Evolutionary conservation across 371 early-diverging fungal genomes (phyloP).

Genomic region (Mucor velutinosus): DNA sequence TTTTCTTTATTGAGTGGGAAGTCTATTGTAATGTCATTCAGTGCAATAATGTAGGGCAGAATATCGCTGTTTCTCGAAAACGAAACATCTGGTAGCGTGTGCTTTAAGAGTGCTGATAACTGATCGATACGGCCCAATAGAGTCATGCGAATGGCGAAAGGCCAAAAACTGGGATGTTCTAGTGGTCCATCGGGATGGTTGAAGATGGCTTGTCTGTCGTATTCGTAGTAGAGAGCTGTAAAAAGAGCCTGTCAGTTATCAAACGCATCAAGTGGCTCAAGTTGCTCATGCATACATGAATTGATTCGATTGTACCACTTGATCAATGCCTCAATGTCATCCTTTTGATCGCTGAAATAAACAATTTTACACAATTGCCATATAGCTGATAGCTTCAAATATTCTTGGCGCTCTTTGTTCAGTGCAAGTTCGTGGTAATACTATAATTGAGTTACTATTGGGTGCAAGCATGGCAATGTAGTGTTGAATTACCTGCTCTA

Average conservation of each 20-base stretch:
- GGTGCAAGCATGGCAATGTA: no score
- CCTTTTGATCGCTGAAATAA: background rate
- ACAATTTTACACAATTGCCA: slow-evolving; percentile 12
- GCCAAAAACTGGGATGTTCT: slow-evolving; percentile 19
- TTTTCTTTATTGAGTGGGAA: background rate
- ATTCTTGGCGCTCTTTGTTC: slow-evolving; percentile 6
- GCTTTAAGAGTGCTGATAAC: background rate
- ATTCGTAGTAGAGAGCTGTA: slow-evolving; percentile 9
- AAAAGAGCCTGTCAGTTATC: background rate
- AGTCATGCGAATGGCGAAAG: slow-evolving; percentile 8
- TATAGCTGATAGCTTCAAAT: background rate
- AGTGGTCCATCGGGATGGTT: background rate
- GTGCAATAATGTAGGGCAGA: background rate
- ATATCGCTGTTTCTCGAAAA: background rate
- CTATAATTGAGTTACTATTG: background rate
- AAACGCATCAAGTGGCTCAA: background rate
- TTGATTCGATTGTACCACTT: slow-evolving; percentile 12
- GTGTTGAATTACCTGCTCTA: slow-evolving; percentile 13
- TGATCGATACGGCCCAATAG: slow-evolving; percentile 8
- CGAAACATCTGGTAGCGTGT: background rate
- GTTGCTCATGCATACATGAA: slow-evolving; percentile 6
- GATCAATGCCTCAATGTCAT: slow-evolving; percentile 1
- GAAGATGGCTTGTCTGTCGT: slow-evolving; percentile 4
- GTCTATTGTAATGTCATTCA: background rate
- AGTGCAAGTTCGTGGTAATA: slow-evolving; percentile 6